phyloP scores from a whole-genome alignment of 108 stramenopile species.

The Conticribra weissflogii region DNA sequence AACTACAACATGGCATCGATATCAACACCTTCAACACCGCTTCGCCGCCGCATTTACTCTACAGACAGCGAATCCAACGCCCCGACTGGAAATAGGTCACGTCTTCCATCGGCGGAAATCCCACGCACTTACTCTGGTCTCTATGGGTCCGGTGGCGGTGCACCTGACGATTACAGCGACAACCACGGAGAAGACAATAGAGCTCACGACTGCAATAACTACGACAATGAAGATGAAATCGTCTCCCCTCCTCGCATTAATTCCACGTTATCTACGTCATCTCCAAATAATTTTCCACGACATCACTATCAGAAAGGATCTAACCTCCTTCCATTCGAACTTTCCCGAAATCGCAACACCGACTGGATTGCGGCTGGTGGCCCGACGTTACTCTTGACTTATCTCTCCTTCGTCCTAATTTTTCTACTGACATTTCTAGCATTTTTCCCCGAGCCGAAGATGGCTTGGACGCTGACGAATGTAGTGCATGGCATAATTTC shows the following conservation, averaged over 20 bases:
- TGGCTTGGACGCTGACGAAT: slow-evolving; percentile 75
- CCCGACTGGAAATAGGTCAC: slow-evolving; percentile 40
- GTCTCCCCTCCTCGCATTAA: slow-evolving; percentile 1
- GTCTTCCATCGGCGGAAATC: slow-evolving; percentile 78
- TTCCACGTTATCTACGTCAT: not conserved
- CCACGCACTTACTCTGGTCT: slow-evolving; percentile 78
- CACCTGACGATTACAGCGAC: slow-evolving; percentile 24
- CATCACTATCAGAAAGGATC: slow-evolving; percentile 20
- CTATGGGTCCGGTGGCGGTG: slow-evolving; percentile 63
- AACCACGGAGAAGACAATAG: not conserved
- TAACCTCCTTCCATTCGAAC: slow-evolving; percentile 79
- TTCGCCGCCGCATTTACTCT: not conserved
- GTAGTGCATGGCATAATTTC: slow-evolving; percentile 64
- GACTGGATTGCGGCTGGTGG: slow-evolving; percentile 59
- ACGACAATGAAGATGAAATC: not conserved
- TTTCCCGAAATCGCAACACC: slow-evolving; percentile 65
- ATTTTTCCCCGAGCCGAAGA: slow-evolving; percentile 51
- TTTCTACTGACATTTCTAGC: slow-evolving; percentile 61
- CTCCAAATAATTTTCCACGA: slow-evolving; percentile 6
- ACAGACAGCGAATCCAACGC: not conserved
- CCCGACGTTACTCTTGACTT: slow-evolving; percentile 57
- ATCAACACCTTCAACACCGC: not conserved
- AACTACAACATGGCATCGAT: not conserved
- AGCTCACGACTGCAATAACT: not conserved
- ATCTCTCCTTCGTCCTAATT: slow-evolving; percentile 61